Evolutionary conservation across 768 basidiomycete species (phyloP), one percentile per base, ranked within the genome.

Genomic region (Leccinellum luteum): DNA sequence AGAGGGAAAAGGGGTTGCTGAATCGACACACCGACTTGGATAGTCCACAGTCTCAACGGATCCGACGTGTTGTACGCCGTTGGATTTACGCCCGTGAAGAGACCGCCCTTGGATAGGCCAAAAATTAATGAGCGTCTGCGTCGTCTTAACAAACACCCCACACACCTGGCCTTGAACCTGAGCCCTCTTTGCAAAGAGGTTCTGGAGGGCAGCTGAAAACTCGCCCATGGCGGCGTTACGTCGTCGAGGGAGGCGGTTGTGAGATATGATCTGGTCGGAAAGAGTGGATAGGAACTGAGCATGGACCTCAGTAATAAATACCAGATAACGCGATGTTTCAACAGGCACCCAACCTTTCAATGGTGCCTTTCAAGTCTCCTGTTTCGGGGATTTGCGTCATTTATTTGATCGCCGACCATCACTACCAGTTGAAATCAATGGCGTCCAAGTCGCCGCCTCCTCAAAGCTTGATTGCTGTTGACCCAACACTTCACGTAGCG

Each of bases 11-110:
- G 15, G 19, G 23, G 13, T 14, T 17, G 21, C 35, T 15, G 7
- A 7, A 30, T 19, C 5, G 25, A 76, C 81, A 55, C 57, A 90
- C 91, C 75, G 19, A 89, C 74, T 77, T 92, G 88, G 53, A 92
- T 85, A 54, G 86, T 78, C 88, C 89, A 92, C 75, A 92, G 72
- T 48, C 78, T 76, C 65, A 94, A 73, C 21, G 94, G 94, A 68
- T 95, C 86, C 9, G 66, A 62, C 0, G 75, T 13, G 60, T 87
- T 85, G 73, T 85, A 90, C 0, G 68, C 35, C 0, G 81, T 67
- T 8, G 94, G 94, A 66, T 94, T 86, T 44, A 79, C 75, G n/a
- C 92, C 92, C 52, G 81, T 82, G 27, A 96, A 79, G 14, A 95
- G 75, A 53, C 91, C 91, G 17, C 86, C 89, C 89, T 92, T 62